Conservation (phyloP, 345 rosid genomes). For the Brassica cretica region DNA sequence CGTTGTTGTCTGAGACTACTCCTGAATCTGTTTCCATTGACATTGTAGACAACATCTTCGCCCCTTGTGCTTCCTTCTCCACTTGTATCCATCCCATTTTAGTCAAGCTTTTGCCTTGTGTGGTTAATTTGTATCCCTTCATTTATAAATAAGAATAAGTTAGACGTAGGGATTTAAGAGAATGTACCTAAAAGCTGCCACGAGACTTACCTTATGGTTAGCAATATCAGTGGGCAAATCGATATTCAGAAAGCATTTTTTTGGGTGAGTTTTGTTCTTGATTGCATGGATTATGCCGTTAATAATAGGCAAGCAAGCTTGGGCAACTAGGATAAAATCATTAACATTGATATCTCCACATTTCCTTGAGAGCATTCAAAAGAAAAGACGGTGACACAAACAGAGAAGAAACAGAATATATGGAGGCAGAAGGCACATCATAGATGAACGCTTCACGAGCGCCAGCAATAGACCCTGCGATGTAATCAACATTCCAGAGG, state of each 20-base stretch:
- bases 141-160: constrained; percentile 12
- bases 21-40: constrained; percentile 65
- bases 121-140: constrained; percentile 88
- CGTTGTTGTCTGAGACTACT: constrained; percentile 40
- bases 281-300: constrained; percentile 55
- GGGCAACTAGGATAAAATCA: constrained; percentile 69
- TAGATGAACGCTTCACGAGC: constrained; percentile 92
- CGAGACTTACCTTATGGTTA: constrained; percentile 69
- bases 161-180: not conserved
- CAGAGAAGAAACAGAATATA: constrained; percentile 21
- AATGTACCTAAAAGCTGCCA: not conserved
- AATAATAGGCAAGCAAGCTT: constrained; percentile 84
- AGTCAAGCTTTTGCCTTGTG: constrained; percentile 72
- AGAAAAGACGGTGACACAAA: not conserved
- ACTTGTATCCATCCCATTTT: constrained; percentile 86
- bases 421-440: constrained; percentile 68
- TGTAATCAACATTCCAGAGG: constrained; percentile 21
- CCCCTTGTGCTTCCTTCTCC: constrained; percentile 43
- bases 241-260: constrained; percentile 68
- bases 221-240: constrained; percentile 76
- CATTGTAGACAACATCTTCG: constrained; percentile 83
- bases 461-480: constrained; percentile 77
- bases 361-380: constrained; percentile 42
- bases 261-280: constrained; percentile 58
- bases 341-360: constrained; percentile 58